These are phyloP conservation scores for Tripterygium wilfordii DNA, from an alignment of 177 flowering plant species.

Conservation along the genomic window DNA sequence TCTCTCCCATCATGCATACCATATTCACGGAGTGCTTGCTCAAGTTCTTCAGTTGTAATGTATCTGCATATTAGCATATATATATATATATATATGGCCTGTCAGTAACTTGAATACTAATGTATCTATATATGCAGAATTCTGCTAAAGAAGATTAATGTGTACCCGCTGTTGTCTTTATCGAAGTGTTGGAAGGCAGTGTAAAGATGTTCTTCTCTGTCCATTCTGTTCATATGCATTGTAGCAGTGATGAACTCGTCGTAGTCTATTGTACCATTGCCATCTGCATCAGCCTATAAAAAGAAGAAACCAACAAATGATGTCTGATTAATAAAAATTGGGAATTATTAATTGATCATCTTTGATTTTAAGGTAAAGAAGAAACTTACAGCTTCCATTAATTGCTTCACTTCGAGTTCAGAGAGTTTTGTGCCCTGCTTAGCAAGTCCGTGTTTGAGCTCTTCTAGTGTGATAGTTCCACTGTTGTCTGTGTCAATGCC, in stretches of 20 bases:
- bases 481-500: conserved; percentile 39
- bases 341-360: not conserved
- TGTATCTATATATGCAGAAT: no score
- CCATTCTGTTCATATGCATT: conserved; percentile 79
- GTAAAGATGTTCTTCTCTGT: conserved; percentile 87
- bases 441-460: conserved; percentile 35
- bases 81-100: not conserved
- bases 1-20: conserved; percentile 88
- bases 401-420: conserved; percentile 36
- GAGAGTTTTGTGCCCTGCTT: conserved; percentile 38
- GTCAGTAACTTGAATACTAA: not conserved
- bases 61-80: conserved; percentile 30
- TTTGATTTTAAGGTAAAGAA: not conserved
- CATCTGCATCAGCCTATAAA: conserved; percentile 86
- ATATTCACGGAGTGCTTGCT: conserved; percentile 81
- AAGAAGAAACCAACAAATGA: not conserved
- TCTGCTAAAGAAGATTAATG: not conserved
- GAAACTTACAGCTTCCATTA: conserved; percentile 40
- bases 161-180: conserved; percentile 81
- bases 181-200: conserved; percentile 88
- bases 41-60: conserved; percentile 84
- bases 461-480: conserved; percentile 41
- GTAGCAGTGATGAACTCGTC: conserved; percentile 92
- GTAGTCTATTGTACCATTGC: conserved; percentile 84
- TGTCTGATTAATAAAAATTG: not conserved